Evolutionary conservation across 2,329 filamentous ascomycete genomes (phyloP), one percentile per base, ranked within the genome.

Genomic region (Cytospora mali): DNA sequence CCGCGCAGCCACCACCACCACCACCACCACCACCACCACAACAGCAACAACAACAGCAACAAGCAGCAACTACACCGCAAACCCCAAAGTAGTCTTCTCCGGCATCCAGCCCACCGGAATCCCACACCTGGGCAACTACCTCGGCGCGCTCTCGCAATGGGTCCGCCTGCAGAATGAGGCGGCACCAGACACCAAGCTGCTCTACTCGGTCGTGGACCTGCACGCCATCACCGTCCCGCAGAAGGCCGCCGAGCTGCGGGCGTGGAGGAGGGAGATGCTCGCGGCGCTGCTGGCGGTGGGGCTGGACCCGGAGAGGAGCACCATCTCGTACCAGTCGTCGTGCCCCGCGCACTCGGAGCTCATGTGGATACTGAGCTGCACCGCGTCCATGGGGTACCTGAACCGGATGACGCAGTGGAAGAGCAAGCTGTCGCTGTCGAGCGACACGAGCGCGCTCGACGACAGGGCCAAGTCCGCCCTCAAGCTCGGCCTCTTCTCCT

Each of bases 331-430:
- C 71, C 93, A 97, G 76, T 92, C 88, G 61, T 81, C 85, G 59
- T 90, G 93, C 2, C 81, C 87, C 21, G 88, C 88, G 53, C 95
- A 98, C 77, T 80, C 90, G 4, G 93, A 98, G 75, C 82, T 99
- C 66, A 96, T 97, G 91, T 99, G 95, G 95, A 93, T 98, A 71
- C 78, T 99, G 66, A 94, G 92, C 72, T 97, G 93, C 68, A 90
- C 91, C 58, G 91, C 95, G 27, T 94, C 91, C 6, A 93, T 95
- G 75, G 95, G 95, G 46, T 96, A 97, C 76, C 80, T 99, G n/a
- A 90, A 90, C 11, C 84, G 95, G n/a, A 99, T 99, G 95, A 98
- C 95, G 29, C 95, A 98, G 76, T 99, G 95, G 93, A 99, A 99
- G 90, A 91, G 86, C 75, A 96, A 96, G 75, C 77, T 95, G 21